Evolutionary conservation across 2,329 filamentous ascomycete species (phyloP).

Genomic region (Decorospora gaudefroyi): DNA sequence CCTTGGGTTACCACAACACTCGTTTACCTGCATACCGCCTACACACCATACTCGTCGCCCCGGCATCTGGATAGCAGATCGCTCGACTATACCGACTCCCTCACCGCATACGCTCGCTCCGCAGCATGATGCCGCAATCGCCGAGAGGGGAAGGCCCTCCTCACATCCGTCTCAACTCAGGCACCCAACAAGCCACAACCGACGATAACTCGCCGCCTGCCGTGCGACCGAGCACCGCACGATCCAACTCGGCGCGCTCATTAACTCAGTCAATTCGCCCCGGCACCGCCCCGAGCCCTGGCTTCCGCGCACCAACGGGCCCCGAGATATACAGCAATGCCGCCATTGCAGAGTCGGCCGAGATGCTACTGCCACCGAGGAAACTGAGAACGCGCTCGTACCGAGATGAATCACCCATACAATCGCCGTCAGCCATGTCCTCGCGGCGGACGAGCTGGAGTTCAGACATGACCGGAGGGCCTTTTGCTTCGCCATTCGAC

Average conservation of each 20-base stretch:
- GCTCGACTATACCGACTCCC: conserved; percentile 22
- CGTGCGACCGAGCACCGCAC: conserved; percentile 45
- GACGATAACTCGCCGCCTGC: conserved; percentile 38
- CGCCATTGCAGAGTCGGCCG: conserved; percentile 52
- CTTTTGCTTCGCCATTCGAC: conserved; percentile 61
- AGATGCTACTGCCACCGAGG: conserved; percentile 56
- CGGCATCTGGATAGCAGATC: conserved; percentile 29
- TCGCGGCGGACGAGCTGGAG: conserved; percentile 69
- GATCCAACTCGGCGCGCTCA: conserved; percentile 52
- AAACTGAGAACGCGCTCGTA: conserved; percentile 56
- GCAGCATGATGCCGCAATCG: conserved; percentile 39
- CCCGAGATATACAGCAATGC: conserved; percentile 45
- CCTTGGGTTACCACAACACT: conserved; percentile 38
- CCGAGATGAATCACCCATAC: conserved; percentile 56
- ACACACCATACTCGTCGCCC: conserved; percentile 15
- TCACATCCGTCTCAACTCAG: conserved; percentile 68
- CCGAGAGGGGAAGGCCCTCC: conserved; percentile 52
- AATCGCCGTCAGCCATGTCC: conserved; percentile 60
- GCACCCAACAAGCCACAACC: conserved; percentile 57
- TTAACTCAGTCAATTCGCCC: conserved; percentile 49
- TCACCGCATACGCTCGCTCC: conserved; percentile 39
- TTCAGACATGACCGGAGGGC: conserved; percentile 60
- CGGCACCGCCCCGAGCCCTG: conserved; percentile 41
- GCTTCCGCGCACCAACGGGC: conserved; percentile 31
- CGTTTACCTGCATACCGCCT: conserved; percentile 20